Conservation (phyloP, 2,329 filamentous ascomycete genomes). For the Leptographium wingfieldii region DNA sequence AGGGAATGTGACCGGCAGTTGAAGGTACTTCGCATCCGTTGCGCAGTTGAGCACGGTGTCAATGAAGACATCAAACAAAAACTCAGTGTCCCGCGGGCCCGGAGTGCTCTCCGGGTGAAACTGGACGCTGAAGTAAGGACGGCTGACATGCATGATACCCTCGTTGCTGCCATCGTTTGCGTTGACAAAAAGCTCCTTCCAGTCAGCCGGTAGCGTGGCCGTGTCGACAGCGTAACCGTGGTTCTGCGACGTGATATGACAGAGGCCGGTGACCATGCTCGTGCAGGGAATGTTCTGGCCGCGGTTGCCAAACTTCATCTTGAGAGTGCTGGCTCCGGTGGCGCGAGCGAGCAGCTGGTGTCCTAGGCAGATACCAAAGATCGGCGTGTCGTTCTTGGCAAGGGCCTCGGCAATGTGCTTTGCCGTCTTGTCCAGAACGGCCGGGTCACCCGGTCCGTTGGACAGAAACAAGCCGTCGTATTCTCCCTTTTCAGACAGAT, state of each 20-base stretch:
- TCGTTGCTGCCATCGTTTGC: slow-evolving; percentile 98
- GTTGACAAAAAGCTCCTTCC: slow-evolving; percentile 94
- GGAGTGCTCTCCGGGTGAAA: slow-evolving; percentile 98
- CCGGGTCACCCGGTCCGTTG: slow-evolving; percentile 92
- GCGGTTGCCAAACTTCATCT: slow-evolving; percentile 99
- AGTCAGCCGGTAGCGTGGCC: slow-evolving; percentile 58
- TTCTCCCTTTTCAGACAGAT: slow-evolving; percentile 61
- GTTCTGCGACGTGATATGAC: slow-evolving; percentile 98
- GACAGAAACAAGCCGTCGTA: slow-evolving; percentile 97
- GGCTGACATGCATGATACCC: slow-evolving; percentile 76
- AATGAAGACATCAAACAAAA: slow-evolving; percentile 94
- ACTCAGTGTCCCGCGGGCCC: slow-evolving; percentile 90
- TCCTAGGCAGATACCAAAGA: slow-evolving; percentile 93
- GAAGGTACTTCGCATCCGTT: slow-evolving; percentile 51
- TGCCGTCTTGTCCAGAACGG: slow-evolving; percentile 68
- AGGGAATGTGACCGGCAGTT: slow-evolving; percentile 70
- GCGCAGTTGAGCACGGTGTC: slow-evolving; percentile 65
- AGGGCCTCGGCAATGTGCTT: slow-evolving; percentile 67
- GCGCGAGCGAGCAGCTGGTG: slow-evolving; percentile 87
- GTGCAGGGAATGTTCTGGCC: slow-evolving; percentile 98
- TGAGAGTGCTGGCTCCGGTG: slow-evolving; percentile 70
- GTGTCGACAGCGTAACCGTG: slow-evolving; percentile 92
- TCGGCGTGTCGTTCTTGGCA: slow-evolving; percentile 66
- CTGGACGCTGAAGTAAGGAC: slow-evolving; percentile 97
- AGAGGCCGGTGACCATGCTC: slow-evolving; percentile 87